phyloP scores from a whole-genome alignment of 345 rosid species.

The Citropsis articulata region DNA sequence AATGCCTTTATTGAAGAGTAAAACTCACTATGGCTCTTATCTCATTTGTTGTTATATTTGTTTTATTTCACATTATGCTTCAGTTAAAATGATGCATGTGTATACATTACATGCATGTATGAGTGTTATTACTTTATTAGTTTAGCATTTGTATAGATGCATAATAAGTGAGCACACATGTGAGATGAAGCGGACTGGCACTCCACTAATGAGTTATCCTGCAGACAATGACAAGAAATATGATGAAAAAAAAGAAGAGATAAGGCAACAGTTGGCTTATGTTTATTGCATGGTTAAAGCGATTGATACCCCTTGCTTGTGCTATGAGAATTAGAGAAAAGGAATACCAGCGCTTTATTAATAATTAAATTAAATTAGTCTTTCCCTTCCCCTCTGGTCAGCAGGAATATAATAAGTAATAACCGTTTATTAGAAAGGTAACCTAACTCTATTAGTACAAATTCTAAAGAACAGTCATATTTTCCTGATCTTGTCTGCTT shows the following conservation, averaged over 20 bases:
- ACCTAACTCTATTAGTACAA: constrained; percentile 14
- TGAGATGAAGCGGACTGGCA: neutral
- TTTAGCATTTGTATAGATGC: neutral
- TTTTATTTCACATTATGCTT: no score
- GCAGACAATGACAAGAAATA: neutral
- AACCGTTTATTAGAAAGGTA: constrained; percentile 9
- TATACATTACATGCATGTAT: neutral
- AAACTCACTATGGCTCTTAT: no score
- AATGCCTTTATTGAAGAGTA: no score
- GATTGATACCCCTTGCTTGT: constrained; percentile 9
- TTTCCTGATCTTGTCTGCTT: constrained; percentile 16
- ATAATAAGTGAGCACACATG: neutral
- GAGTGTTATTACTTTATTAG: no score
- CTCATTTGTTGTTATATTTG: no score
- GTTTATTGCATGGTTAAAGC: constrained; percentile 7
- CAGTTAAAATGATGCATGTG: neutral
- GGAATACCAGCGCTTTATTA: no score
- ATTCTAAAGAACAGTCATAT: constrained; percentile 1
- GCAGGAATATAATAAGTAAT: no score
- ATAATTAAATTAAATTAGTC: no score
- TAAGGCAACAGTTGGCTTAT: constrained; percentile 16
- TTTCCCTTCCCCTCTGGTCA: neutral
- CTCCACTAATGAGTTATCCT: neutral
- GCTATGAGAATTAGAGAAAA: neutral
- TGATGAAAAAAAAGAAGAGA: neutral